Base-by-base conservation (phyloP, 2,329 filamentous ascomycete genomes). In the Ophiostoma sp. region DNA sequence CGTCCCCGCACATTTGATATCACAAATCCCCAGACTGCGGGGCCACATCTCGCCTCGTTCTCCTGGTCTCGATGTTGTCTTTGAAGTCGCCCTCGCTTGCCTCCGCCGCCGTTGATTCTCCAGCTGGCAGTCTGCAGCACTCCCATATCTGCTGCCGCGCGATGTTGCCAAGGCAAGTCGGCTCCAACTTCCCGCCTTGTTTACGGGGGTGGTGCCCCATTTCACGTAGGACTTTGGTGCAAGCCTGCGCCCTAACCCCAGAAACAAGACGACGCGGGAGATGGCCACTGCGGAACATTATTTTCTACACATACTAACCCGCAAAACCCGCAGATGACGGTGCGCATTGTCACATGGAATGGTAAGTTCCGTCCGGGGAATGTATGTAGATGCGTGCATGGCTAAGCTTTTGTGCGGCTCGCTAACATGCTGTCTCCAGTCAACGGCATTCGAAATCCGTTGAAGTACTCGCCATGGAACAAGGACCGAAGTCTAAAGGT, bases 281-380 rank as follows among this genome's bases (percentile, higher is more conserved):
- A 28, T 22, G n/a, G 11, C 12, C 12, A 28, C 17, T n/a, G n/a
- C 61, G 36, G 28, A 39, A 36, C 31, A 63, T 22, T 39, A n/a
- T 1, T 39, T 63, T 39, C 57, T 59, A 61, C 59, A 63, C 19
- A 66, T 45, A 12, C 64, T 59, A 70, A 61, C 69, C 22, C 52
- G 17, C 31, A 11, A 42, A 17, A 17, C 15, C 28, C 45, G 69
- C 39, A 78, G 25, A 94, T 94, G 92, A 87, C 86, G 19, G 84
- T 97, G 76, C 90, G 94, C 75, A 93, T 97, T 78, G 96, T 93
- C 2, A 93, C 92, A 17, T 95, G 93, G 93, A 95, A 95, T 83
- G 93, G 92, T 93, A 81, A 45, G 55, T 50, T 28, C 28, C 45
- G 7, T 63, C 52, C 28, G 52, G 15, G n/a, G 19, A 3, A 42